These are phyloP conservation scores for Aureobasidium sp. DNA, from an alignment of 2,329 filamentous ascomycete genomes.

Conservation along the genomic window DNA sequence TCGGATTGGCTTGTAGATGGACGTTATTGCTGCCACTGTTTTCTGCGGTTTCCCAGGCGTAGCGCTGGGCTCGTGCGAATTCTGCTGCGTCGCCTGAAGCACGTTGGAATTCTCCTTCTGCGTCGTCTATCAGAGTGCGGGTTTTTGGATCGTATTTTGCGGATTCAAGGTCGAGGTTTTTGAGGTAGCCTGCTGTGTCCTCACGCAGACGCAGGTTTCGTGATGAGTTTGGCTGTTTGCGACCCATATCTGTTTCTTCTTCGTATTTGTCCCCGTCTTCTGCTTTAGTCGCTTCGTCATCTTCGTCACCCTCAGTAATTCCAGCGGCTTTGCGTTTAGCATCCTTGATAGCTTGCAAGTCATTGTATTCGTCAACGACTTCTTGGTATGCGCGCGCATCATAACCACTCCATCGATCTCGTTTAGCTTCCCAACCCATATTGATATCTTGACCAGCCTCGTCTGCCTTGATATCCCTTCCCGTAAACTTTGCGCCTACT, in stretches of 20 bases:
- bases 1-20: conserved; percentile 94
- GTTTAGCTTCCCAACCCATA: conserved; percentile 92
- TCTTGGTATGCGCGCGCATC: conserved; percentile 76
- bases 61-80: conserved; percentile 80
- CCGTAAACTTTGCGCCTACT: conserved; percentile 84
- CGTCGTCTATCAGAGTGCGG: conserved; percentile 81
- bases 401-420: conserved; percentile 98
- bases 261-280: conserved; percentile 64
- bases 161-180: conserved; percentile 91
- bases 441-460: conserved; percentile 78
- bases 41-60: conserved; percentile 95
- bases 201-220: conserved; percentile 86
- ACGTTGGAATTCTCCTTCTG: conserved; percentile 86
- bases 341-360: conserved; percentile 68
- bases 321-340: conserved; percentile 20
- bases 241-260: conserved; percentile 93
- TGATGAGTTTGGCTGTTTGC: conserved; percentile 84
- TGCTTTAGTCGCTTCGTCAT: conserved; percentile 36
- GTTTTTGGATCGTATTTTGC: conserved; percentile 98
- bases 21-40: conserved; percentile 67
- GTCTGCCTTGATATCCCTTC: conserved; percentile 88
- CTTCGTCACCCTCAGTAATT: conserved; percentile 26
- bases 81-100: conserved; percentile 86
- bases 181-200: conserved; percentile 92
- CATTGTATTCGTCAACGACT: conserved; percentile 84